A percentile compares a stretch with the other conserved stretches of the same genome.
phyloP scores from a whole-genome alignment of 208 protist species.

The Crithidia sp. region DNA sequence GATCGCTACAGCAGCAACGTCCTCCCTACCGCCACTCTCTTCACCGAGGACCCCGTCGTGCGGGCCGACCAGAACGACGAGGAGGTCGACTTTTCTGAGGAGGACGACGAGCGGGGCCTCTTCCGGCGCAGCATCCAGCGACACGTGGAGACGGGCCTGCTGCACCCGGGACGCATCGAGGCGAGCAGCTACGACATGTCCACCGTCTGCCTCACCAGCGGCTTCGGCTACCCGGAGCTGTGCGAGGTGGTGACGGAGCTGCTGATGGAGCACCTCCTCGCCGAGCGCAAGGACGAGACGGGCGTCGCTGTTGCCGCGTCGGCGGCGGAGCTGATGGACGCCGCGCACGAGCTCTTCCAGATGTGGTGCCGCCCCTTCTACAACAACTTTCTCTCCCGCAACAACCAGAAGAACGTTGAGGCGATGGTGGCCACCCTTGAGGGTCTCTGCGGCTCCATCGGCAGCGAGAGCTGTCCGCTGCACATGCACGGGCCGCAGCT shows the following conservation, averaged over 20 bases:
- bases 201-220: constrained; percentile 49
- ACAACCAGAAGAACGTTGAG: constrained; percentile 46
- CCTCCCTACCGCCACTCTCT: constrained; percentile 58
- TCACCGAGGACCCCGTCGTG: constrained; percentile 63
- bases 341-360: constrained; percentile 50
- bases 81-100: constrained; percentile 40
- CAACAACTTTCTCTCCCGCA: constrained; percentile 53
- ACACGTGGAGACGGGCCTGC: constrained; percentile 50
- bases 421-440: constrained; percentile 79
- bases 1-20: constrained; percentile 41
- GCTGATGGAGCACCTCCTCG: constrained; percentile 62
- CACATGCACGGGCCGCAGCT: constrained; percentile 55
- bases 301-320: constrained; percentile 11
- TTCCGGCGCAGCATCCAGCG: constrained; percentile 47
- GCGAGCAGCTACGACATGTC: constrained; percentile 69
- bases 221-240: constrained; percentile 61
- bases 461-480: constrained; percentile 48
- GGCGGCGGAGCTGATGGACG: constrained; percentile 28
- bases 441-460: constrained; percentile 63
- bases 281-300: constrained; percentile 26
- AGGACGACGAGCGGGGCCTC: constrained; percentile 43
- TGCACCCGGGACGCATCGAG: constrained; percentile 55
- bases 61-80: constrained; percentile 28
- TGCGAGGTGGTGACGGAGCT: constrained; percentile 78
- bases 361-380: constrained; percentile 79